phyloP scores from a whole-genome alignment of 1,284 basidiomycete genomes.

The Leccinum fuscescens region DNA sequence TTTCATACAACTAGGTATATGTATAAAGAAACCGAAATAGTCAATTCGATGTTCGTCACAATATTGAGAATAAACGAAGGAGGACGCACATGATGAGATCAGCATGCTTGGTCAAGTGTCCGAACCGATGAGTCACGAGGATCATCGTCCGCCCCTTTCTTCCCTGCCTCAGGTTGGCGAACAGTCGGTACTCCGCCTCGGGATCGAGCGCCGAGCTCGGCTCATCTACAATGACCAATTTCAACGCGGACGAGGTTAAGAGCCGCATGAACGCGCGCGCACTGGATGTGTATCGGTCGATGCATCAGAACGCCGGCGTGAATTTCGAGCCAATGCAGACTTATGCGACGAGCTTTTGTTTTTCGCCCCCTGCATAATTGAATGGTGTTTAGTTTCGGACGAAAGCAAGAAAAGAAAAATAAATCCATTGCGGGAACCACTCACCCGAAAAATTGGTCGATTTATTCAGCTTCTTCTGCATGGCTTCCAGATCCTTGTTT shows the following conservation, averaged over 20 bases:
- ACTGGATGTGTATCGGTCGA: conserved; percentile 15
- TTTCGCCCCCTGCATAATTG: conserved; percentile 36
- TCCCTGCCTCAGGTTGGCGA: conserved; percentile 48
- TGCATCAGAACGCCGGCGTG: not conserved
- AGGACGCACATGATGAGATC: conserved; percentile 55
- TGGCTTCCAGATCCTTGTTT: conserved; percentile 34
- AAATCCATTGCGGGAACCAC: not conserved
- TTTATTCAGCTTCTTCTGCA: conserved; percentile 36
- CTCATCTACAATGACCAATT: conserved; percentile 50
- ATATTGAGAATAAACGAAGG: not conserved
- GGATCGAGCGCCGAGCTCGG: conserved; percentile 55
- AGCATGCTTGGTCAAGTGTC: conserved; percentile 60
- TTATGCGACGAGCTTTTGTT: conserved; percentile 41
- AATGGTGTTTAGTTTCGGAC: not conserved
- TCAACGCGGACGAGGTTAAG: conserved; percentile 40
- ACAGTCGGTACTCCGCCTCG: conserved; percentile 48
- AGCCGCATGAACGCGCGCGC: conserved; percentile 46
- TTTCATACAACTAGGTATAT: conserved; percentile 52
- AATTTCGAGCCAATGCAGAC: not conserved
- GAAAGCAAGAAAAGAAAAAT: not conserved
- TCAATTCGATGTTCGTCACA: not conserved
- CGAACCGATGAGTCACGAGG: conserved; percentile 69
- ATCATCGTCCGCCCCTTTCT: conserved; percentile 62
- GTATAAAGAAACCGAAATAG: not conserved
- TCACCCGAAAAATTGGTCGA: conserved; percentile 35